Conservation (phyloP, 768 basidiomycete species). For the Antrodiella citrinella region DNA sequence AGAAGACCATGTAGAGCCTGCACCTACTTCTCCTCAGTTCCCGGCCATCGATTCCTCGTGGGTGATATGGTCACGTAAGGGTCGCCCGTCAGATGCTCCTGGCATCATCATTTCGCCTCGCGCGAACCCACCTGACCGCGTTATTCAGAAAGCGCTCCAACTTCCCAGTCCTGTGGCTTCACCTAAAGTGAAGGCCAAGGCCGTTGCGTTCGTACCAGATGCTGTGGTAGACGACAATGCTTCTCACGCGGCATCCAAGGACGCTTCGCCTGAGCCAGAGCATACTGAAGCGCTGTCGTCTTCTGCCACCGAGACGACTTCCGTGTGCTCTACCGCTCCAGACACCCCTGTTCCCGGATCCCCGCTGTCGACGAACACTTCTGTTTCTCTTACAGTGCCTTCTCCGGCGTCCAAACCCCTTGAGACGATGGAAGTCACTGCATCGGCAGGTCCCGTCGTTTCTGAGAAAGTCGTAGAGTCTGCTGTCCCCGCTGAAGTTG, state of each 20-base stretch:
- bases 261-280: constrained; percentile 4
- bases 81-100: constrained; percentile 54
- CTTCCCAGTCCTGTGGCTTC: constrained; percentile 38
- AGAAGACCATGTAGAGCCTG: background rate
- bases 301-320: constrained; percentile 41
- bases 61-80: constrained; percentile 67
- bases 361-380: constrained; percentile 53
- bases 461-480: constrained; percentile 3
- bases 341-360: constrained; percentile 42
- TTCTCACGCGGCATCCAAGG: background rate
- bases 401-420: constrained; percentile 17
- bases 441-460: constrained; percentile 4
- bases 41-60: constrained; percentile 25
- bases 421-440: background rate
- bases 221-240: background rate
- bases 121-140: constrained; percentile 52
- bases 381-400: constrained; percentile 34
- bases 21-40: background rate
- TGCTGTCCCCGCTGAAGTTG: constrained; percentile 17
- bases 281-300: constrained; percentile 34
- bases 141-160: constrained; percentile 48
- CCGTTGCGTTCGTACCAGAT: constrained; percentile 2
- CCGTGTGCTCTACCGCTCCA: constrained; percentile 41
- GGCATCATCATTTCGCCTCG: constrained; percentile 63
- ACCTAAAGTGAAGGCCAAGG: constrained; percentile 12